Evolutionary conservation across 208 protist species (phyloP).

Genomic region (Angomonas deanei): DNA sequence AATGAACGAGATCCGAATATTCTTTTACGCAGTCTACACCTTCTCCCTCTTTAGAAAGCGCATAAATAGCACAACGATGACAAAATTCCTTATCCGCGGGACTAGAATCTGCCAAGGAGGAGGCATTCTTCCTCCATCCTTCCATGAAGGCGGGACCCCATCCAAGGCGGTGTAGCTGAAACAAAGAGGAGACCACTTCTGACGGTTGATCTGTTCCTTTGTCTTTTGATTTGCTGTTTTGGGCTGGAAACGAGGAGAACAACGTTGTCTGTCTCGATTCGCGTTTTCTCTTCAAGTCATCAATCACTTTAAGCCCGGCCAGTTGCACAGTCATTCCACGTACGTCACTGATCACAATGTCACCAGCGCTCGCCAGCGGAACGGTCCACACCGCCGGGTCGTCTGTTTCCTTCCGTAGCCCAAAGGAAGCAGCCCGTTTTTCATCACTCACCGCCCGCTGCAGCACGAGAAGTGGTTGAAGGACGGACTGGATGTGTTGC

Average conservation of each 20-base stretch:
- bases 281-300: constrained; percentile 12
- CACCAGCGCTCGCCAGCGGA: constrained; percentile 21
- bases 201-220: too few species aligned
- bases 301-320: constrained; percentile 31
- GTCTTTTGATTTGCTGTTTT: neutral
- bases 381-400: constrained; percentile 58
- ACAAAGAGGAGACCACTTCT: too few species aligned
- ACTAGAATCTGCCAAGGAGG: neutral
- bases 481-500: constrained; percentile 15
- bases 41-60: neutral
- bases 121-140: neutral
- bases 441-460: constrained; percentile 37
- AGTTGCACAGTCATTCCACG: constrained; percentile 82
- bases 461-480: constrained; percentile 48
- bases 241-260: neutral
- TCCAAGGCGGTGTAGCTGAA: neutral
- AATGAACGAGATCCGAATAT: neutral
- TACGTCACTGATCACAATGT: constrained; percentile 74
- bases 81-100: neutral
- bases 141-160: neutral
- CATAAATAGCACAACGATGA: neutral
- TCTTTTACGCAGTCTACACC: neutral
- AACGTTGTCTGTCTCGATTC: constrained; percentile 2
- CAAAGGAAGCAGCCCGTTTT: constrained; percentile 39
- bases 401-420: constrained; percentile 17